These are phyloP conservation scores for Leptographium lundbergii DNA, from an alignment of 2,329 filamentous ascomycete genomes.

Conservation along the genomic window DNA sequence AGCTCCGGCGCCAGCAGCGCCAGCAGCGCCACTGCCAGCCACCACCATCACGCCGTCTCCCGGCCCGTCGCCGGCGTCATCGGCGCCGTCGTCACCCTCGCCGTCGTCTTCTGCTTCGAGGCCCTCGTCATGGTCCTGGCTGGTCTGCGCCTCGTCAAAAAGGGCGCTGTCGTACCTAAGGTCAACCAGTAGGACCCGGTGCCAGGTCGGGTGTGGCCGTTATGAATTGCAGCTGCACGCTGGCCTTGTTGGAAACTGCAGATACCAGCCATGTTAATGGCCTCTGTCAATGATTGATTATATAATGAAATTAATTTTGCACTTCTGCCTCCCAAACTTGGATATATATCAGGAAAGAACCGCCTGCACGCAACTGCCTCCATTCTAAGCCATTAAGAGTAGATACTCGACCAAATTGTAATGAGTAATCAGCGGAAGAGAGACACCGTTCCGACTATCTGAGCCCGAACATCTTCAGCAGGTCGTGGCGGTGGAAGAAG, in stretches of 20 bases:
- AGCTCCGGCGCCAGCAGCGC: conserved; percentile 12
- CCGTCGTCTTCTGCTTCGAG: conserved; percentile 33
- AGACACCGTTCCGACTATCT: background rate
- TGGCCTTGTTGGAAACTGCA: background rate
- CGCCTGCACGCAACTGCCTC: background rate
- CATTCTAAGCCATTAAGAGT: background rate
- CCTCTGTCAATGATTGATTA: background rate
- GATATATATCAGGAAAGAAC: background rate
- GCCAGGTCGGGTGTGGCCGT: no score
- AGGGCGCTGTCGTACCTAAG: conserved; percentile 15
- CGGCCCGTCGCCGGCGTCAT: conserved; percentile 70
- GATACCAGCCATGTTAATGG: background rate
- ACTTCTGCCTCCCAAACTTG: background rate
- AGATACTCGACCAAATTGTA: background rate
- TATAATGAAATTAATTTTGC: background rate
- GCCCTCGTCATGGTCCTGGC: conserved; percentile 28
- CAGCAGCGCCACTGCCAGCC: conserved; percentile 10
- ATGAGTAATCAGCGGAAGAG: background rate
- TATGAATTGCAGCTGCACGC: no score
- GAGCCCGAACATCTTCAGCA: conserved; percentile 36
- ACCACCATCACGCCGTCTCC: conserved; percentile 40
- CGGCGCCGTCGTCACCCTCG: conserved; percentile 52
- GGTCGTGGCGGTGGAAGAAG: conserved; percentile 64
- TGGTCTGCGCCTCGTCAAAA: conserved; percentile 35
- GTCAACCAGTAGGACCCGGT: background rate